phyloP scores from a whole-genome alignment of 805 yeast species.

The Myxozyma neglecta region DNA sequence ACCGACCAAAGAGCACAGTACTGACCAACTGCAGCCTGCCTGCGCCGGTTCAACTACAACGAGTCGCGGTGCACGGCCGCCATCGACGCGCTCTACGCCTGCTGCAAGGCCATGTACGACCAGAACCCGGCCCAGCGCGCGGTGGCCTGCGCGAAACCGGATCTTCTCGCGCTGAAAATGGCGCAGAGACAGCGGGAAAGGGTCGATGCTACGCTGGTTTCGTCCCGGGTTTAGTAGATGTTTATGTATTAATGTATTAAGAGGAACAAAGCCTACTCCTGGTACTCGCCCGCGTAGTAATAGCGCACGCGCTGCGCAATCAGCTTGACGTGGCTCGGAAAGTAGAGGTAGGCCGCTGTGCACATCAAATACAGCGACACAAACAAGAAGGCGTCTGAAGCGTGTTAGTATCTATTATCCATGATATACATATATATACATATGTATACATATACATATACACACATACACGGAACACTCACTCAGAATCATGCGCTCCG shows the following conservation, averaged over 20 bases:
- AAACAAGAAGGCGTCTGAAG: constrained; percentile 24
- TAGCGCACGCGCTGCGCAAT: constrained; percentile 30
- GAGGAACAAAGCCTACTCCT: too few species aligned
- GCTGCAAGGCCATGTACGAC: constrained; percentile 69
- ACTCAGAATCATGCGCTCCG: constrained; percentile 27
- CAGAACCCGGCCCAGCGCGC: constrained; percentile 62
- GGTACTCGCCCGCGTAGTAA: constrained; percentile 23
- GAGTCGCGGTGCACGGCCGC: constrained; percentile 71
- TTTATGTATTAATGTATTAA: neutral
- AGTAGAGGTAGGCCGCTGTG: constrained; percentile 23
- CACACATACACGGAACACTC: neutral
- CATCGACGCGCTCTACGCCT: constrained; percentile 70
- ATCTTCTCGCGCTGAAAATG: constrained; percentile 60
- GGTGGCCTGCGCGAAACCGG: constrained; percentile 77
- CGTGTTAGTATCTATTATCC: neutral
- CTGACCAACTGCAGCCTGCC: too few species aligned
- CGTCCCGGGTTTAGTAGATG: constrained; percentile 15
- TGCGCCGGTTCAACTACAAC: constrained; percentile 59
- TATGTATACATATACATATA: too few species aligned
- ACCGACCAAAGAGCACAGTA: too few species aligned
- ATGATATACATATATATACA: too few species aligned
- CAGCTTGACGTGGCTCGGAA: constrained; percentile 27
- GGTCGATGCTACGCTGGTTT: constrained; percentile 56
- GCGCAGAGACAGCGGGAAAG: constrained; percentile 59
- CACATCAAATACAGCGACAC: constrained; percentile 23